Percentiles rank a stretch among this genome's conserved stretches.
Evolutionary conservation across 1,284 basidiomycete genomes (phyloP).

Genomic region (Athelia psychrophila): DNA sequence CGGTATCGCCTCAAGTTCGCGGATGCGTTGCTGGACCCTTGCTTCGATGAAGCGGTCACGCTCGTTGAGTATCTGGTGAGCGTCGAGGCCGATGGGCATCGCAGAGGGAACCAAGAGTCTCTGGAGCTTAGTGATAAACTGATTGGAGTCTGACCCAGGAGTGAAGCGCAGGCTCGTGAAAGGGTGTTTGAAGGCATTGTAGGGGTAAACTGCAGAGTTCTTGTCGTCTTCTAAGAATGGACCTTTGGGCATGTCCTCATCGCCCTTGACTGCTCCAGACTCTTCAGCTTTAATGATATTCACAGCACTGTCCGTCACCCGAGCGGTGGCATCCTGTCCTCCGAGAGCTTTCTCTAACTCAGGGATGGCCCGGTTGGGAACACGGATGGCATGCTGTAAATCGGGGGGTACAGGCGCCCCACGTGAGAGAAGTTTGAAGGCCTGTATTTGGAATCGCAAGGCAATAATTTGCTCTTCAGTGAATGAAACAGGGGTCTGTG

Average conservation of each 20-base stretch:
- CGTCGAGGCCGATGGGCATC: conserved; percentile 93
- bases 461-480: conserved; percentile 82
- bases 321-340: conserved; percentile 54
- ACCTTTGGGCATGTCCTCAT: conserved; percentile 59
- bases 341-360: conserved; percentile 67
- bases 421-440: conserved; percentile 82
- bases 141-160: conserved; percentile 52
- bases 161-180: conserved; percentile 73
- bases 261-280: conserved; percentile 39
- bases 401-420: conserved; percentile 81
- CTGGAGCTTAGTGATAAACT: conserved; percentile 74
- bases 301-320: conserved; percentile 75
- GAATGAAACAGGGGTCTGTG: conserved; percentile 74
- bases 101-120: conserved; percentile 84
- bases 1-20: conserved; percentile 84
- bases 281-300: conserved; percentile 67
- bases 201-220: conserved; percentile 86
- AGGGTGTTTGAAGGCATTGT: conserved; percentile 92
- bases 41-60: conserved; percentile 90
- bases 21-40: conserved; percentile 86
- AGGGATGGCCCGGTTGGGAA: conserved; percentile 53
- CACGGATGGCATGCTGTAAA: conserved; percentile 76
- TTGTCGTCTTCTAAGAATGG: conserved; percentile 80
- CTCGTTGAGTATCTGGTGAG: conserved; percentile 88
- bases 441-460: conserved; percentile 86